Evolutionary conservation across 78 protist genomes (phyloP).

Genomic region (Dictyostelium intermedium): DNA sequence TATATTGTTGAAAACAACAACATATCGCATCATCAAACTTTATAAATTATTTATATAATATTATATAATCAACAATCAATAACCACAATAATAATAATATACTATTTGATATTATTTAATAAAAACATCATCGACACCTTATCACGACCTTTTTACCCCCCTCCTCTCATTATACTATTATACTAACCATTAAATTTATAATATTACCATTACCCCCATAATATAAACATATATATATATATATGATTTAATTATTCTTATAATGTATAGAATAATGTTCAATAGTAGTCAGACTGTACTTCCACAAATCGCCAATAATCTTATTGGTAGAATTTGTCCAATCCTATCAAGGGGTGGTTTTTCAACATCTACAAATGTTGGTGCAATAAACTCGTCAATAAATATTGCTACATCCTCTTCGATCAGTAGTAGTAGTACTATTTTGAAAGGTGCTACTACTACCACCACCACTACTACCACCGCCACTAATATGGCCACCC

Average conservation of each 20-base stretch:
- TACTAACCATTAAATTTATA: not conserved
- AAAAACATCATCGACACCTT: not conserved
- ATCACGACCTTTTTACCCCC: not conserved
- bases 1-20: not conserved
- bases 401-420: not conserved
- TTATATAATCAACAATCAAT: not conserved
- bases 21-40: not conserved
- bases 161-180: not conserved
- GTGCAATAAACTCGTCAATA: not conserved
- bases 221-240: not conserved
- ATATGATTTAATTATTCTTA: not conserved
- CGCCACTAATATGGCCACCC: not conserved
- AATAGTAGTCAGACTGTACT: not conserved
- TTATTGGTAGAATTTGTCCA: slow-evolving; percentile 1
- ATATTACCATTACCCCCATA: not conserved
- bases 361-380: not conserved
- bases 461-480: not conserved
- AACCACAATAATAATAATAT: too few species aligned
- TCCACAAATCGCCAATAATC: not conserved
- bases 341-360: not conserved
- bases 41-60: not conserved
- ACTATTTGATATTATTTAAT: not conserved
- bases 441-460: not conserved
- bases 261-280: not conserved
- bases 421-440: too few species aligned